These are phyloP conservation scores for Auxenochlorella pyrenoidosa DNA, from an alignment of 139 green algal genomes.

Conservation along the genomic window DNA sequence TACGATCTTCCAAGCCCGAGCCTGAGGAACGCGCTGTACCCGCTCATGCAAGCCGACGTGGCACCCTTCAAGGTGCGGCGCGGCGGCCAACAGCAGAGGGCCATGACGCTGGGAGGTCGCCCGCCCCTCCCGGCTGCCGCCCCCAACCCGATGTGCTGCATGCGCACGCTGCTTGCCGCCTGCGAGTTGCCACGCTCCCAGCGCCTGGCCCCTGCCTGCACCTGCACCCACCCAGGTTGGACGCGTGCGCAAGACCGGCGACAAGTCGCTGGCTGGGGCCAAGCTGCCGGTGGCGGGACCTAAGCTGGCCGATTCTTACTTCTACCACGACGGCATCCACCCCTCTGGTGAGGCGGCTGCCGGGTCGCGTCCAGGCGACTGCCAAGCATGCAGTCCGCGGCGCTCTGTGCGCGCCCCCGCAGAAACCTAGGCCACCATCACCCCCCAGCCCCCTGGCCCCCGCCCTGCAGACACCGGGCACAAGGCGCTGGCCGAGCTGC, in stretches of 20 bases:
- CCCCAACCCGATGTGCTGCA: not conserved
- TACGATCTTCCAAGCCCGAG: slow-evolving; percentile 19
- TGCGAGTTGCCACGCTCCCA: too few species aligned
- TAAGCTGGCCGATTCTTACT: not conserved
- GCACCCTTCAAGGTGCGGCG: slow-evolving; percentile 17
- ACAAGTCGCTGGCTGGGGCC: not conserved
- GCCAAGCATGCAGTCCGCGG: too few species aligned
- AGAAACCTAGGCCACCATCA: too few species aligned
- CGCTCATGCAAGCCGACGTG: not conserved
- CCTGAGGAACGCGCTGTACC: slow-evolving; percentile 12
- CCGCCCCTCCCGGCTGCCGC: too few species aligned
- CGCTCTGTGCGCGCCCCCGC: too few species aligned
- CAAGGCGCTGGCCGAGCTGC: slow-evolving; percentile 11
- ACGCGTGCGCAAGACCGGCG: not conserved
- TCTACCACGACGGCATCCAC: slow-evolving; percentile 11
- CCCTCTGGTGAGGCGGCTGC: not conserved
- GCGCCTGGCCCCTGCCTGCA: too few species aligned
- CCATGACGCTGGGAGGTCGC: too few species aligned
- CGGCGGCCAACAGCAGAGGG: too few species aligned
- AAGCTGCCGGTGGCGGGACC: not conserved
- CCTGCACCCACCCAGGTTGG: not conserved
- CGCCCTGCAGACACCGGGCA: not conserved
- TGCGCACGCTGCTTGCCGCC: not conserved
- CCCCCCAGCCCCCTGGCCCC: too few species aligned
- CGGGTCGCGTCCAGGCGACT: not conserved